These are phyloP conservation scores for Pythium monospermum DNA, from an alignment of 352 stramenopile genomes.

Conservation along the genomic window DNA sequence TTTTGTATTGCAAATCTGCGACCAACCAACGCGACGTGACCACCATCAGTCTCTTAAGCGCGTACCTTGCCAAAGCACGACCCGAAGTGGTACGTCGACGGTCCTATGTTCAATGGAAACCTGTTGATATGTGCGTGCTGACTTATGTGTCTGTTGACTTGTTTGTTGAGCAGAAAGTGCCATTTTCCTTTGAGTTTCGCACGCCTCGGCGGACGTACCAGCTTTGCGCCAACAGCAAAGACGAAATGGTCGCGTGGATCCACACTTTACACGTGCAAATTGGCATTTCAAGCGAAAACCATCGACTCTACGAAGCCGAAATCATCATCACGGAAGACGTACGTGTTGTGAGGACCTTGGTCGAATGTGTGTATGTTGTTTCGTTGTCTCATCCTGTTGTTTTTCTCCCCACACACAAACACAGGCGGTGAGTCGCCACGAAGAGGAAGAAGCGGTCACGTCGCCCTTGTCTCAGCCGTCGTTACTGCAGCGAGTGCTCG, in stretches of 20 bases:
- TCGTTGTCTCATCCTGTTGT: background rate
- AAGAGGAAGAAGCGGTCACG: slow-evolving; percentile 37
- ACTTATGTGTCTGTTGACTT: slow-evolving; percentile 1
- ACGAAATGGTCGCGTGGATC: slow-evolving; percentile 80
- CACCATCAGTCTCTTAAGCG: slow-evolving; percentile 69
- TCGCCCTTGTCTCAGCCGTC: slow-evolving; percentile 45
- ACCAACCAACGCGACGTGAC: slow-evolving; percentile 80
- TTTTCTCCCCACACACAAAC: background rate
- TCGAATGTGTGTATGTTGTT: background rate
- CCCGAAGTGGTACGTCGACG: slow-evolving; percentile 64
- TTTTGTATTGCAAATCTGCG: slow-evolving; percentile 83
- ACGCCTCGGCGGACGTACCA: slow-evolving; percentile 70
- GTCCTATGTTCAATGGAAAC: too few species aligned
- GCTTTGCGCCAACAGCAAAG: slow-evolving; percentile 72
- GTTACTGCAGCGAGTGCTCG: slow-evolving; percentile 59
- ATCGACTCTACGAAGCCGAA: slow-evolving; percentile 72
- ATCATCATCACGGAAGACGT: slow-evolving; percentile 86
- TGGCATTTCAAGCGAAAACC: slow-evolving; percentile 71
- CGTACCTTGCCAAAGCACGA: slow-evolving; percentile 67
- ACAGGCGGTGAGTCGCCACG: slow-evolving; percentile 56
- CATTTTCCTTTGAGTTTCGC: slow-evolving; percentile 75
- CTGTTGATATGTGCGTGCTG: too few species aligned
- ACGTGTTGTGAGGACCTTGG: slow-evolving; percentile 12
- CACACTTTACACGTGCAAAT: slow-evolving; percentile 79
- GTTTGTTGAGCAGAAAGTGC: slow-evolving; percentile 36